Conservation (phyloP, 1,139 yeast genomes). For the Hansenula sp. region DNA sequence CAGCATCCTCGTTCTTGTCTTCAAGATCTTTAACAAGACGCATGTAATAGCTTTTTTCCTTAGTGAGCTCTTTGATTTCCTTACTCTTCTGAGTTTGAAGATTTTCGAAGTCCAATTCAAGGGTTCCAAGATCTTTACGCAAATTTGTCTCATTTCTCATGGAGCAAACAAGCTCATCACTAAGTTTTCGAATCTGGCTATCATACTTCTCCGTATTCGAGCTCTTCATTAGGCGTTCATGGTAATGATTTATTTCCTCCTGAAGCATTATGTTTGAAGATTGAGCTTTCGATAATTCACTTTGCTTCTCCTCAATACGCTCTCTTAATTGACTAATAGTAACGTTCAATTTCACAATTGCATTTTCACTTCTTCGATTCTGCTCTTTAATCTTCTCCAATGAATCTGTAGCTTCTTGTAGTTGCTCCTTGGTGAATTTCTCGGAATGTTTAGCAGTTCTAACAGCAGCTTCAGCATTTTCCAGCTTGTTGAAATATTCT, state of each 20-base stretch:
- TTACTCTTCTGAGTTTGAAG: slow-evolving; percentile 46
- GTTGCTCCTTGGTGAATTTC: slow-evolving; percentile 48
- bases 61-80: slow-evolving; percentile 45
- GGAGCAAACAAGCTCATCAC: slow-evolving; percentile 51
- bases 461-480: slow-evolving; percentile 74
- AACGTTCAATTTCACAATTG: slow-evolving; percentile 52
- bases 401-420: slow-evolving; percentile 49
- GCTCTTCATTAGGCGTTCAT: slow-evolving; percentile 36
- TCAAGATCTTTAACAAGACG: slow-evolving; percentile 39
- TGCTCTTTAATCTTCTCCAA: slow-evolving; percentile 55
- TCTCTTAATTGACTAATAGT: slow-evolving; percentile 54
- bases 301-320: slow-evolving; percentile 51
- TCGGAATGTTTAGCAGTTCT: slow-evolving; percentile 60
- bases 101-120: slow-evolving; percentile 60
- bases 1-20: slow-evolving; percentile 42
- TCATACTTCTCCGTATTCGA: slow-evolving; percentile 44
- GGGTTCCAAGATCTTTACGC: slow-evolving; percentile 58
- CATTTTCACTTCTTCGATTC: slow-evolving; percentile 51
- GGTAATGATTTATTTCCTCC: slow-evolving; percentile 53
- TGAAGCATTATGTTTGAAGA: slow-evolving; percentile 37
- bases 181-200: slow-evolving; percentile 55
- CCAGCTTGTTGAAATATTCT: slow-evolving; percentile 68
- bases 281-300: slow-evolving; percentile 49
- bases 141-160: slow-evolving; percentile 61
- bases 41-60: slow-evolving; percentile 48